Conservation (phyloP, 148 eudicot genomes). For the Amaranthus hypochondriacus region DNA sequence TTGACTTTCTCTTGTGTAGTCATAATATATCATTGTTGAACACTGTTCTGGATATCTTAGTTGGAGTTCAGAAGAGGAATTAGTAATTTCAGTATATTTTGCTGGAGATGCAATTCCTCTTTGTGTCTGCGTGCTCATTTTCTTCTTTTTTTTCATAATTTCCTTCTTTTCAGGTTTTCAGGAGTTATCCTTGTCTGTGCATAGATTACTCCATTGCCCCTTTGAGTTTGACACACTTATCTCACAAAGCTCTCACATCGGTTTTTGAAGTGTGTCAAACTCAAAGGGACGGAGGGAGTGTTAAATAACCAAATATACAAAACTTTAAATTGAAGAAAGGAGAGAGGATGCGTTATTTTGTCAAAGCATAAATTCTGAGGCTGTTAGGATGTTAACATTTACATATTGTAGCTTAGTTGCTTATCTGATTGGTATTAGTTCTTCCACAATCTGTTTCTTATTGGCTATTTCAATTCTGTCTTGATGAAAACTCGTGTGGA, state of each 20-base stretch:
- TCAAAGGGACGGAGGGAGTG: too few relatives aligned
- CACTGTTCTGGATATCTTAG: background rate
- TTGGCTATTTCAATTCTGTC: background rate
- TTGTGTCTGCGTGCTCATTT: background rate
- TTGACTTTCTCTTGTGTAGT: constrained; percentile 1
- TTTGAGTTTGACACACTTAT: too few relatives aligned
- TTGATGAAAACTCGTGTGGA: background rate
- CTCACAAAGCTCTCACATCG: too few relatives aligned
- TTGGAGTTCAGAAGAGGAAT: background rate
- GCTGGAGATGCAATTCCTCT: background rate
- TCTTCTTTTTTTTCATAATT: background rate
- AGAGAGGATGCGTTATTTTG: background rate
- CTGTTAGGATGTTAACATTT: too few relatives aligned
- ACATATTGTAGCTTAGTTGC: background rate
- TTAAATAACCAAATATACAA: background rate
- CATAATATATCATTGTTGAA: background rate
- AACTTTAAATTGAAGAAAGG: background rate
- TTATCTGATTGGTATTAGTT: background rate
- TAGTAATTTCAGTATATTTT: background rate
- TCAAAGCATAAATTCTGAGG: background rate
- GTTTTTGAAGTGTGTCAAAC: too few relatives aligned
- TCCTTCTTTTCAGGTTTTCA: background rate
- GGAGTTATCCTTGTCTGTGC: background rate
- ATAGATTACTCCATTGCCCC: background rate
- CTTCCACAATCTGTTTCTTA: background rate